These are phyloP conservation scores for Xylariaceae sp. DNA, from an alignment of 2,329 filamentous ascomycete genomes.

Conservation along the genomic window DNA sequence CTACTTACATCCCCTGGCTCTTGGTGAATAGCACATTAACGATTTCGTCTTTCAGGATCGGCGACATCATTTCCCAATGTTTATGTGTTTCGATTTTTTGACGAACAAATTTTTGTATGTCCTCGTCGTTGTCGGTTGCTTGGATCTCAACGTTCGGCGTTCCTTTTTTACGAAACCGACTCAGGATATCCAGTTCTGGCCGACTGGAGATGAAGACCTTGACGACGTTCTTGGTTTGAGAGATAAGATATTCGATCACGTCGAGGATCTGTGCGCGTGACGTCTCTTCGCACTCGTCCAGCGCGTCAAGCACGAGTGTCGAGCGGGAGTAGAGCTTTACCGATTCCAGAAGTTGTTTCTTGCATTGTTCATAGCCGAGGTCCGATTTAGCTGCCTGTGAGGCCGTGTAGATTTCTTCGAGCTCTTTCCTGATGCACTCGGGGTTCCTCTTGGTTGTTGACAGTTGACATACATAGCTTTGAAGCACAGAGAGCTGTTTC, in stretches of 20 bases:
- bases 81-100: too few relatives aligned
- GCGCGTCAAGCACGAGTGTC: conserved; percentile 5
- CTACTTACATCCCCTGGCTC: too few relatives aligned
- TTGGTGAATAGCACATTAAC: too few relatives aligned
- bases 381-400: neutral
- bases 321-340: conserved; percentile 3
- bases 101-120: too few relatives aligned
- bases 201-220: conserved; percentile 9
- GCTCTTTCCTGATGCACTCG: conserved; percentile 1
- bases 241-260: conserved; percentile 2
- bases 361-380: conserved; percentile 1
- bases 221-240: neutral
- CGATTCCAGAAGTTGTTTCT: conserved; percentile 3
- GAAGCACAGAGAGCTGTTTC: too few relatives aligned
- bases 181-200: conserved; percentile 7
- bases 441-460: too few relatives aligned
- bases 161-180: too few relatives aligned
- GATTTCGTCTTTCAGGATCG: too few relatives aligned
- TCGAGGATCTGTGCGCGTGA: conserved; percentile 2
- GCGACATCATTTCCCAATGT: too few relatives aligned
- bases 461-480: too few relatives aligned
- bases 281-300: conserved; percentile 4
- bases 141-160: too few relatives aligned
- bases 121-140: too few relatives aligned
- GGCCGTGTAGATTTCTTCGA: neutral